Evolutionary conservation across 805 yeast genomes (phyloP).

Genomic region (Candida vaughaniae): DNA sequence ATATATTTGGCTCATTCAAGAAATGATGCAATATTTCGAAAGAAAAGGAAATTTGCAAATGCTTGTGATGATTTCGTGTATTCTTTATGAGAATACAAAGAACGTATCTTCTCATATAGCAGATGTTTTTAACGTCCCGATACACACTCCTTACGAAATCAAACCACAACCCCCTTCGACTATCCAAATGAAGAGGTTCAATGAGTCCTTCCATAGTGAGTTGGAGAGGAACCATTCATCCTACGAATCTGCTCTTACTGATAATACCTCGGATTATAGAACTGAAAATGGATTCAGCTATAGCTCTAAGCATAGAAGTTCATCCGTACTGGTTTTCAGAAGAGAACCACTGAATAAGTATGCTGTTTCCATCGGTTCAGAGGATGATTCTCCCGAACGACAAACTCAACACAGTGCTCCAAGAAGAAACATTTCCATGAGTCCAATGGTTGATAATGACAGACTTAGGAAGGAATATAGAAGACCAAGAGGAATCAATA

Average conservation of each 20-base stretch:
- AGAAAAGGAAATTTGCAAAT: slow-evolving; percentile 70
- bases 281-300: not conserved
- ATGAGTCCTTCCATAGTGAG: slow-evolving; percentile 5
- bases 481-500: slow-evolving; percentile 7
- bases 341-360: slow-evolving; percentile 1
- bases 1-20: slow-evolving; percentile 58
- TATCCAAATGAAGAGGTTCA: slow-evolving; percentile 12
- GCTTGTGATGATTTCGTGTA: slow-evolving; percentile 85
- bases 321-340: slow-evolving; percentile 7
- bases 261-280: slow-evolving; percentile 5
- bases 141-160: slow-evolving; percentile 45
- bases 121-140: slow-evolving; percentile 34
- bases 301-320: slow-evolving; percentile 4
- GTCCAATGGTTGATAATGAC: slow-evolving; percentile 3
- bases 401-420: slow-evolving; percentile 5
- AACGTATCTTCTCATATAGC: slow-evolving; percentile 19
- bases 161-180: slow-evolving; percentile 17
- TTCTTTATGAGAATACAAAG: slow-evolving; percentile 48
- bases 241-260: slow-evolving; percentile 11
- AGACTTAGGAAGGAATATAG: slow-evolving; percentile 1
- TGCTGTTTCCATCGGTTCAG: slow-evolving; percentile 3
- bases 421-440: slow-evolving; percentile 5
- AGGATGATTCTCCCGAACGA: slow-evolving; percentile 19
- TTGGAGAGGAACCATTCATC: slow-evolving; percentile 4
- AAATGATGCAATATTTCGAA: slow-evolving; percentile 65